These are phyloP conservation scores for Rhodotorula sphaerocarpa DNA, from an alignment of 768 basidiomycete genomes.

Conservation along the genomic window DNA sequence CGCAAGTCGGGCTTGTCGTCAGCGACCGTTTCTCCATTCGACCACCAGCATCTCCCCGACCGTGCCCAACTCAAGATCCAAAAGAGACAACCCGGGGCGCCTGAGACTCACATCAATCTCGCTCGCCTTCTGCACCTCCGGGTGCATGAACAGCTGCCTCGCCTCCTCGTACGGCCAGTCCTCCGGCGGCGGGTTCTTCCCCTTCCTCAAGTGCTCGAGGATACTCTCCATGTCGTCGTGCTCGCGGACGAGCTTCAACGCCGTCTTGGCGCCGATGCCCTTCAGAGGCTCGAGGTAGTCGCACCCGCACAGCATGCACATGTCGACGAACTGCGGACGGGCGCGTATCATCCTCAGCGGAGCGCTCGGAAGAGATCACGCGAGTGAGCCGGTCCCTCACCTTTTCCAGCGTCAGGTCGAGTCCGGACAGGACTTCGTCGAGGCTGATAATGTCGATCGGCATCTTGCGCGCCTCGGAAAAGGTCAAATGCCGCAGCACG, in stretches of 20 bases:
- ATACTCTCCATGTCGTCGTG: constrained; percentile 63
- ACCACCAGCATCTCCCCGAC: constrained; percentile 16
- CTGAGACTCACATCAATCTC: constrained; percentile 62
- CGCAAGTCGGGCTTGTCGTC: no score
- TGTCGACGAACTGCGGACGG: constrained; percentile 70
- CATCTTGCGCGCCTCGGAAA: constrained; percentile 93
- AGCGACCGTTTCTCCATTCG: no score
- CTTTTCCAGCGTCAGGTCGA: constrained; percentile 85
- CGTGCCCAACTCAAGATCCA: neutral
- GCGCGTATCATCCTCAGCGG: no score
- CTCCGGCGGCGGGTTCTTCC: constrained; percentile 67
- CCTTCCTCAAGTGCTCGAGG: constrained; percentile 54
- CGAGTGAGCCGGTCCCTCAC: constrained; percentile 46
- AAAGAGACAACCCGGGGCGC: neutral
- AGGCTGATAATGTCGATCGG: constrained; percentile 90
- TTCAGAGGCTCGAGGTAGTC: constrained; percentile 99
- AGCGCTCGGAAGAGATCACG: no score
- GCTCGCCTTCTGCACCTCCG: constrained; percentile 78
- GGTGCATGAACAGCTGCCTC: constrained; percentile 76
- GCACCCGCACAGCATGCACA: constrained; percentile 92
- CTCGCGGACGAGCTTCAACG: constrained; percentile 83
- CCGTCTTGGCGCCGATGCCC: constrained; percentile 90
- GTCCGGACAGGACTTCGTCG: constrained; percentile 69
- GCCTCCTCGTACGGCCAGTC: constrained; percentile 98
- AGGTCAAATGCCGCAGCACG: constrained; percentile 88